Evolutionary conservation across 352 stramenopile species (phyloP).

Genomic region (Hyphochytrium catenoides): DNA sequence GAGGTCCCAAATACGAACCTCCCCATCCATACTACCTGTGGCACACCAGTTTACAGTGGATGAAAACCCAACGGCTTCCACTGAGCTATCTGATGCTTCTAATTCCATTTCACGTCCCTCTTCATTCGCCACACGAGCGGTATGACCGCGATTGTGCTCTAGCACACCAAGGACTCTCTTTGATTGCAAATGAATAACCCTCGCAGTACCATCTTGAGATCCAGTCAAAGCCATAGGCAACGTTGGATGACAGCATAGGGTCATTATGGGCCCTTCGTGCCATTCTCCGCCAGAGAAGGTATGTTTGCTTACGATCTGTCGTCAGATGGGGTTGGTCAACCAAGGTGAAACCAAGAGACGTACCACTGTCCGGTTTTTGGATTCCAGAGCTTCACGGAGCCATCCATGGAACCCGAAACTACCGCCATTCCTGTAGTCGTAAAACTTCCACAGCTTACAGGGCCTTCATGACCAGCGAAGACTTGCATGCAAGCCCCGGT

Average conservation of each 20-base stretch:
- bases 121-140: too few species aligned
- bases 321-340: background rate
- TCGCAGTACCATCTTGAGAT: slow-evolving; percentile 78
- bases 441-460: slow-evolving; percentile 78
- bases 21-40: slow-evolving; percentile 77
- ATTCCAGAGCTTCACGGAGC: slow-evolving; percentile 85
- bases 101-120: too few species aligned
- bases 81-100: slow-evolving; percentile 8
- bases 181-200: slow-evolving; percentile 72
- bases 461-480: slow-evolving; percentile 87
- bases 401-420: slow-evolving; percentile 72
- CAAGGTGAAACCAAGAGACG: slow-evolving; percentile 4
- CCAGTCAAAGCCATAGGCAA: slow-evolving; percentile 13
- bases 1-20: slow-evolving; percentile 89
- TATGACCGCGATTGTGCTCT: too few species aligned
- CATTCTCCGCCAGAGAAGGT: slow-evolving; percentile 19
- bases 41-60: slow-evolving; percentile 79
- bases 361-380: slow-evolving; percentile 79
- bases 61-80: slow-evolving; percentile 67
- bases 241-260: slow-evolving; percentile 58
- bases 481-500: slow-evolving; percentile 91
- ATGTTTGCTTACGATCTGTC: slow-evolving; percentile 3
- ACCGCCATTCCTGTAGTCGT: slow-evolving; percentile 85
- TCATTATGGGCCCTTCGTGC: slow-evolving; percentile 67
- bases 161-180: slow-evolving; percentile 78